A percentile compares a stretch with the other conserved stretches of the same genome.
Conservation (phyloP, 1,139 yeast genomes). For the Candida sojae region DNA sequence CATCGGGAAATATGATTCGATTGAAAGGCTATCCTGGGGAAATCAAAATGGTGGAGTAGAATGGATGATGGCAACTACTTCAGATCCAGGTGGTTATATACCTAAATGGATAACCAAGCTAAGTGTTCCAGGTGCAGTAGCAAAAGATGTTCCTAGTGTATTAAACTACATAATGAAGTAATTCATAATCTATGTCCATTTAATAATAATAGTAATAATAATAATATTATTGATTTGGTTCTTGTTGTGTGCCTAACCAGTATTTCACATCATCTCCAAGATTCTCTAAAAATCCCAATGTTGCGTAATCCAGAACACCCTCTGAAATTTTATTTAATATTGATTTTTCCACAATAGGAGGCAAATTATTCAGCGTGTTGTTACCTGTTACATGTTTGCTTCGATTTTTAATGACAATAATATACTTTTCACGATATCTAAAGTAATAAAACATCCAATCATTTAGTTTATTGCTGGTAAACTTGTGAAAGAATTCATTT, state of each 20-base stretch:
- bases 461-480: slow-evolving; percentile 36
- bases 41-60: slow-evolving; percentile 36
- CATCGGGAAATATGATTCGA: slow-evolving; percentile 54
- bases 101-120: slow-evolving; percentile 65
- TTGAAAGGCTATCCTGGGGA: slow-evolving; percentile 50
- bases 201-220: too few relatives aligned
- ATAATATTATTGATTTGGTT: slow-evolving; percentile 1
- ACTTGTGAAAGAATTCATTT: slow-evolving; percentile 45
- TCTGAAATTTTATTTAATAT: slow-evolving; percentile 20
- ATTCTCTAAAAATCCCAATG: slow-evolving; percentile 43
- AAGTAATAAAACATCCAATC: slow-evolving; percentile 44
- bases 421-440: slow-evolving; percentile 29
- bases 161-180: slow-evolving; percentile 42
- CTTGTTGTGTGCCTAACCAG: slow-evolving; percentile 31
- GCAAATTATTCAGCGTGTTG: neutral
- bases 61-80: slow-evolving; percentile 68
- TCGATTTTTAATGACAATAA: slow-evolving; percentile 39
- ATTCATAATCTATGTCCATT: neutral
- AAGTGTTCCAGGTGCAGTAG: slow-evolving; percentile 57
- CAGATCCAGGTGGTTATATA: slow-evolving; percentile 67
- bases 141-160: slow-evolving; percentile 68
- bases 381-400: slow-evolving; percentile 22
- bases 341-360: slow-evolving; percentile 11
- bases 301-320: slow-evolving; percentile 27
- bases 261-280: slow-evolving; percentile 46